phyloP scores from a whole-genome alignment of 2,329 filamentous ascomycete species.

The Aspergillus sp. region DNA sequence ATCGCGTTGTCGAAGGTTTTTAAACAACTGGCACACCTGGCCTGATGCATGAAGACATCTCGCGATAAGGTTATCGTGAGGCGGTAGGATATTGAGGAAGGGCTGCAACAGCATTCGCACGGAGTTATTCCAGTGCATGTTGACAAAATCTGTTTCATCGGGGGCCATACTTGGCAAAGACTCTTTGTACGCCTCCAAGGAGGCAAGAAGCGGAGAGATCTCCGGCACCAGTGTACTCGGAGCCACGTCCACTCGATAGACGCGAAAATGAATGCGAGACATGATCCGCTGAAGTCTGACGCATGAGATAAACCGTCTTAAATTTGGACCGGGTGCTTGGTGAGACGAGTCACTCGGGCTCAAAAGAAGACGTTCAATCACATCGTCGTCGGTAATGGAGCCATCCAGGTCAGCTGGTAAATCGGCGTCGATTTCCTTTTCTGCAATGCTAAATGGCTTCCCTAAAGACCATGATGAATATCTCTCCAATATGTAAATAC shows the following conservation, averaged over 20 bases:
- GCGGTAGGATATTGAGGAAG: slow-evolving; percentile 14
- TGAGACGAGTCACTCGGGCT: background rate
- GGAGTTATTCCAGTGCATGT: slow-evolving; percentile 24
- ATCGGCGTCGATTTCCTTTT: slow-evolving; percentile 33
- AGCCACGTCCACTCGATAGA: slow-evolving; percentile 19
- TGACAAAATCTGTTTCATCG: slow-evolving; percentile 18
- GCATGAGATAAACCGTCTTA: slow-evolving; percentile 12
- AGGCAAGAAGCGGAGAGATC: slow-evolving; percentile 11
- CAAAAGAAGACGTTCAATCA: background rate
- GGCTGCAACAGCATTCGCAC: slow-evolving; percentile 19
- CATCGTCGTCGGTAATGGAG: background rate
- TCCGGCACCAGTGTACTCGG: slow-evolving; percentile 4
- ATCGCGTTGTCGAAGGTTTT: slow-evolving; percentile 90
- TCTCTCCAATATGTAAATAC: slow-evolving; percentile 31
- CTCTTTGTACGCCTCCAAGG: slow-evolving; percentile 14
- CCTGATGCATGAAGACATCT: slow-evolving; percentile 17
- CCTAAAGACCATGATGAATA: slow-evolving; percentile 29
- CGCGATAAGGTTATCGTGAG: slow-evolving; percentile 10
- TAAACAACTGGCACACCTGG: slow-evolving; percentile 24
- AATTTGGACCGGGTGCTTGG: background rate
- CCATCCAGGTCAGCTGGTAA: slow-evolving; percentile 17
- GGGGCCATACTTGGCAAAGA: slow-evolving; percentile 9
- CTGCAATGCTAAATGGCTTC: slow-evolving; percentile 32
- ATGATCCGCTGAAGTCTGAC: slow-evolving; percentile 19
- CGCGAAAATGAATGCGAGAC: slow-evolving; percentile 14